Evolutionary conservation across 208 protist genomes (phyloP).

Genomic region (Strigomonas culicis): DNA sequence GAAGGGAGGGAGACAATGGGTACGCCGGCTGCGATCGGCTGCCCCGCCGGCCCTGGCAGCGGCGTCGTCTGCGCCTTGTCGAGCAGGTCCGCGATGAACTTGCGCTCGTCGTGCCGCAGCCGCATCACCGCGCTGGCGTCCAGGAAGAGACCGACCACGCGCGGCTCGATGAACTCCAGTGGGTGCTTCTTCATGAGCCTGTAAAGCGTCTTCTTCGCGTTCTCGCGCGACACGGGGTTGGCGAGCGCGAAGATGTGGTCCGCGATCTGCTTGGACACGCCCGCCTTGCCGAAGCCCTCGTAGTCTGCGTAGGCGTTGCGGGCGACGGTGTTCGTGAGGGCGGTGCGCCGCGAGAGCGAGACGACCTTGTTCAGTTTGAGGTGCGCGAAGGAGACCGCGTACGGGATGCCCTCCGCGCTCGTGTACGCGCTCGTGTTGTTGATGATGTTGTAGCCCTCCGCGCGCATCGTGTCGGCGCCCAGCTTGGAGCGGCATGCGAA

Average conservation of each 20-base stretch:
- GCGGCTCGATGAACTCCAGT: constrained; percentile 54
- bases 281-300: constrained; percentile 10
- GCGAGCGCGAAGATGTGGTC: constrained; percentile 63
- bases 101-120: constrained; percentile 77
- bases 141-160: constrained; percentile 51
- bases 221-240: constrained; percentile 79
- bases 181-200: constrained; percentile 69
- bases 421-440: constrained; percentile 78
- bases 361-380: constrained; percentile 52
- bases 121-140: constrained; percentile 51
- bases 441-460: constrained; percentile 44
- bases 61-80: constrained; percentile 48
- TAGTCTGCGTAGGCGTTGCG: constrained; percentile 48
- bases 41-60: neutral
- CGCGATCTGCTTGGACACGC: constrained; percentile 41
- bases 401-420: constrained; percentile 81
- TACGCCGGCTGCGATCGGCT: neutral
- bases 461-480: constrained; percentile 33
- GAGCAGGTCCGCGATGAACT: constrained; percentile 77
- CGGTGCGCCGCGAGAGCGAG: constrained; percentile 37
- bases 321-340: constrained; percentile 29
- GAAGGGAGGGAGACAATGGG: neutral
- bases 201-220: constrained; percentile 66
- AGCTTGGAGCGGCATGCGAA: constrained; percentile 56
- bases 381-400: constrained; percentile 77